Conservation (phyloP, 2,329 filamentous ascomycete species). For the Cladosporium cucumerinum region DNA sequence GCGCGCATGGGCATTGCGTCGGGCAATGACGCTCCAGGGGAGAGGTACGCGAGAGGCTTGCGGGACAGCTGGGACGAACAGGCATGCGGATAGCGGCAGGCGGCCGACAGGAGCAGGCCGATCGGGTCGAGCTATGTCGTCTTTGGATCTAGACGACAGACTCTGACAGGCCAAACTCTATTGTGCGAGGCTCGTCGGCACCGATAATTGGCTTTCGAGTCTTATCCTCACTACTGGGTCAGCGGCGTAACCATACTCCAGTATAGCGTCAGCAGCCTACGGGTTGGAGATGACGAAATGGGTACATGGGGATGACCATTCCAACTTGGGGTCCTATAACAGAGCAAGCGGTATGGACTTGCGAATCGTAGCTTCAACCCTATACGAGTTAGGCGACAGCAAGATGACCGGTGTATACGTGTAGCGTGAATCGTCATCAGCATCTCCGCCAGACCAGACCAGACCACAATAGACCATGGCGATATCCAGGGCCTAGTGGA, state of each 20-base stretch:
- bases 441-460: neutral
- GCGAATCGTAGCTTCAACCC: neutral
- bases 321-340: neutral
- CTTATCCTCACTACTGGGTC: constrained; percentile 11
- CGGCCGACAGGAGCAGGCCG: neutral
- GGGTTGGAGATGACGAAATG: neutral
- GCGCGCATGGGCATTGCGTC: neutral
- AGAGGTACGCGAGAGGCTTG: neutral
- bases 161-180: neutral
- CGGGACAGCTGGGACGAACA: neutral
- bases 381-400: constrained; percentile 1
- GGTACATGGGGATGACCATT: neutral
- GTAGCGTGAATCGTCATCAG: constrained; percentile 1
- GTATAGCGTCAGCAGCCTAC: neutral
- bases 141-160: neutral
- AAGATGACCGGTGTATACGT: neutral
- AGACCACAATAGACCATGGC: neutral
- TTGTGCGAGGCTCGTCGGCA: neutral
- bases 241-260: neutral
- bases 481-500: neutral
- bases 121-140: neutral
- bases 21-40: neutral
- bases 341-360: neutral
- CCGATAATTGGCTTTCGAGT: neutral
- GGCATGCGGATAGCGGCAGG: neutral